phyloP scores from a whole-genome alignment of 1,139 yeast species.

The Sugiyamaella sp. region DNA sequence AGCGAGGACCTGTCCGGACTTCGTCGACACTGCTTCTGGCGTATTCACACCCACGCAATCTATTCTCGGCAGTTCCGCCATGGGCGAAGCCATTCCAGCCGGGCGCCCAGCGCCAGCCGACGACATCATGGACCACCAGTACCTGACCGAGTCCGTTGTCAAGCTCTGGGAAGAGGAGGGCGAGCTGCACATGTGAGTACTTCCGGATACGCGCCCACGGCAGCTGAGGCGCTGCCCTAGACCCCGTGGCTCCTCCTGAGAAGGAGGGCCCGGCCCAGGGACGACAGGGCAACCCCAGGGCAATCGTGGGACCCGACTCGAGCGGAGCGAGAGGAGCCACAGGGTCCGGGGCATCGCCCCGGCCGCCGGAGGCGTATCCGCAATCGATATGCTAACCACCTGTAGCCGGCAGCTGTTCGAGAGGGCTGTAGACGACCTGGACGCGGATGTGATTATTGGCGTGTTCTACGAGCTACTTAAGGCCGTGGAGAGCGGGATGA shows the following conservation, averaged over 20 bases:
- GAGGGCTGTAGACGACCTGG: conserved; percentile 16
- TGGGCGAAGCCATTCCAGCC: neutral
- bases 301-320: neutral
- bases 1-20: too few species aligned
- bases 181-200: conserved; percentile 5
- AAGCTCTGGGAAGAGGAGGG: conserved; percentile 14
- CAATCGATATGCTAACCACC: too few species aligned
- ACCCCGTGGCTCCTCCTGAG: neutral
- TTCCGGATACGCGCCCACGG: neutral
- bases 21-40: too few species aligned
- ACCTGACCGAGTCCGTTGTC: conserved; percentile 9
- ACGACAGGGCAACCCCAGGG: too few species aligned
- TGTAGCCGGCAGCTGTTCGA: conserved; percentile 8
- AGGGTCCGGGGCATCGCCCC: neutral
- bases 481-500: conserved; percentile 1
- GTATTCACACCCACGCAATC: too few species aligned
- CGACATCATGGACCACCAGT: conserved; percentile 8
- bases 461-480: conserved; percentile 30
- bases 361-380: neutral
- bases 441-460: conserved; percentile 21
- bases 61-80: neutral
- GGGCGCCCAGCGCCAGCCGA: neutral
- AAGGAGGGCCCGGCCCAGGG: too few species aligned
- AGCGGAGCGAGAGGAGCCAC: neutral
- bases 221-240: neutral